Conservation (phyloP, 495 filamentous ascomycete genomes). For the Talaromyces ruber region DNA sequence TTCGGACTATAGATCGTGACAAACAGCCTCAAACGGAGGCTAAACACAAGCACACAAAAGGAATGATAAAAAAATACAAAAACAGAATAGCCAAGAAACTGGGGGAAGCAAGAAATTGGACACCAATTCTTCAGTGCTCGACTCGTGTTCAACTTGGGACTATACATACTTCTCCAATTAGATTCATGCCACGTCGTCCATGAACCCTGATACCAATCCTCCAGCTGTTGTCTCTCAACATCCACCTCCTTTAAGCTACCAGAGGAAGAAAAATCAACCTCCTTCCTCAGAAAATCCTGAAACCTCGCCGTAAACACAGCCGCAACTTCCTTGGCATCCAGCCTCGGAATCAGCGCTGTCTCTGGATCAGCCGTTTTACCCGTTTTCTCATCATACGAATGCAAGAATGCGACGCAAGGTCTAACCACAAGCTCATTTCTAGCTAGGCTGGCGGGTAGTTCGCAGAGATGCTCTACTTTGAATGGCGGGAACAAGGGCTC, state of each 20-base stretch:
- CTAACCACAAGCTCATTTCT: slow-evolving; percentile 74
- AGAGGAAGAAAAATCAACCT: neutral
- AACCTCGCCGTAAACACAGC: slow-evolving; percentile 86
- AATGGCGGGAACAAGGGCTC: slow-evolving; percentile 59
- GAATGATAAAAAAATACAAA: neutral
- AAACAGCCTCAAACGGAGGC: slow-evolving; percentile 2
- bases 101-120: neutral
- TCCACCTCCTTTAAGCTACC: slow-evolving; percentile 31
- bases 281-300: slow-evolving; percentile 52
- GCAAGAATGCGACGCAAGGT: slow-evolving; percentile 78
- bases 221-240: slow-evolving; percentile 21
- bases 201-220: slow-evolving; percentile 48
- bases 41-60: neutral
- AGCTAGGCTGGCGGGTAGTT: slow-evolving; percentile 71
- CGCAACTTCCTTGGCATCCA: slow-evolving; percentile 81
- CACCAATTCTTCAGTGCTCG: neutral
- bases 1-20: neutral
- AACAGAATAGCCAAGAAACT: neutral
- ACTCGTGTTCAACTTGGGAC: neutral
- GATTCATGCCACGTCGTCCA: slow-evolving; percentile 57
- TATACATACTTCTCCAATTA: slow-evolving; percentile 46
- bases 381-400: slow-evolving; percentile 40
- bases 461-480: slow-evolving; percentile 73
- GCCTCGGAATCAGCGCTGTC: slow-evolving; percentile 61
- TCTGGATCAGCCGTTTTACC: slow-evolving; percentile 46